Conservation (phyloP, 2,329 filamentous ascomycete species). For the Fusarium burgessii region DNA sequence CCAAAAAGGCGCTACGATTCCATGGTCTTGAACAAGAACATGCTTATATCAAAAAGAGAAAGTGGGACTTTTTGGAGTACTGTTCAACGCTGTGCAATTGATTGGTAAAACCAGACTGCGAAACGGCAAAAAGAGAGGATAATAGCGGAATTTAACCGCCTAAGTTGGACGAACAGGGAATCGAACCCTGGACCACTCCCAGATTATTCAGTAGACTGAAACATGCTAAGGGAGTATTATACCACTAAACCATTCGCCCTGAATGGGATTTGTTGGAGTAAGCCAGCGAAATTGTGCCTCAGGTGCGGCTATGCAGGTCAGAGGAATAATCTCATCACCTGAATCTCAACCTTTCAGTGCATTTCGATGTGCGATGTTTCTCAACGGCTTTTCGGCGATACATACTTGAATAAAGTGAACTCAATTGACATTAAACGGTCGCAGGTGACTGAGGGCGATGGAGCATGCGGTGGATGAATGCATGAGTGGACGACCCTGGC, state of each 20-base stretch:
- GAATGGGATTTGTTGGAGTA: not conserved
- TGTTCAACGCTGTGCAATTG: no score
- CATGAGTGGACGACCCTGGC: rapidly evolving
- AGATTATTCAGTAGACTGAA: conserved; percentile 1
- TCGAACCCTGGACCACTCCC: conserved; percentile 34
- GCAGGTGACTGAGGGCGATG: rapidly evolving
- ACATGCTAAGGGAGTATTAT: conserved; percentile 34
- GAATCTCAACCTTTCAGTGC: rapidly evolving
- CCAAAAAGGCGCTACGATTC: conserved; percentile 48
- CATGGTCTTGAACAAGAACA: conserved; percentile 32
- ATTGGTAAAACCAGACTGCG: not conserved
- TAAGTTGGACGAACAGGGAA: conserved; percentile 26
- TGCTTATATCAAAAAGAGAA: not conserved
- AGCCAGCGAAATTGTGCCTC: rapidly evolving
- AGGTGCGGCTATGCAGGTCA: rapidly evolving
- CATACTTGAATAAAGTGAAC: rapidly evolving
- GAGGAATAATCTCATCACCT: rapidly evolving
- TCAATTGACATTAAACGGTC: rapidly evolving
- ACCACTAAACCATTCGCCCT: conserved; percentile 34
- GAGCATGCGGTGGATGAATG: rapidly evolving
- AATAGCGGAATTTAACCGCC: conserved; percentile 13
- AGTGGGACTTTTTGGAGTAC: rapidly evolving
- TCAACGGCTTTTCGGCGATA: rapidly evolving
- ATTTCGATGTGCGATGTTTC: not conserved
- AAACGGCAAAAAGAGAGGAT: conserved; percentile 1